These are phyloP conservation scores for Phellopilus nigrolimitatus DNA, from an alignment of 1,284 basidiomycete genomes.

Conservation along the genomic window DNA sequence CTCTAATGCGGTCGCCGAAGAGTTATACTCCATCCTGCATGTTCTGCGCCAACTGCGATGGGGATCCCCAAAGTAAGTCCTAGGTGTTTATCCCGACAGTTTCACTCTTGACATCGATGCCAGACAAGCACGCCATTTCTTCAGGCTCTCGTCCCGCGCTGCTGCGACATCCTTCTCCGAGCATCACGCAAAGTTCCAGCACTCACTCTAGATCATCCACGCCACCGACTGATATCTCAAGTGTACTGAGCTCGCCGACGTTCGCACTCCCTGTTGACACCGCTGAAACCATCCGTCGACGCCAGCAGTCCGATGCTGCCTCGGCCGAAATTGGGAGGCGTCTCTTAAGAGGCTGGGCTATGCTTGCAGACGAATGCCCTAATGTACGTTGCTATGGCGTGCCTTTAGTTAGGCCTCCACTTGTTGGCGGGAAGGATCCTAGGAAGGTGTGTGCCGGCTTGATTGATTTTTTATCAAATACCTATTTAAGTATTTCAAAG, in stretches of 20 bases:
- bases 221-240: conserved; percentile 68
- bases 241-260: conserved; percentile 50
- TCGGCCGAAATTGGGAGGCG: conserved; percentile 72
- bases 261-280: conserved; percentile 59
- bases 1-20: conserved; percentile 63
- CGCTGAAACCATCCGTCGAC: conserved; percentile 56
- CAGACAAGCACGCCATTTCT: neutral
- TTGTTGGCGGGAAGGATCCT: conserved; percentile 53
- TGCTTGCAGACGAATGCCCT: conserved; percentile 79
- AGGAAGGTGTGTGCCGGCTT: conserved; percentile 45
- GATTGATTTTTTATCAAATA: neutral
- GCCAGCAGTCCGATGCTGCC: conserved; percentile 75
- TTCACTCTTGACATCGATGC: neutral
- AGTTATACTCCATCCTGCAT: conserved; percentile 40
- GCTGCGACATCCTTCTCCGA: conserved; percentile 36
- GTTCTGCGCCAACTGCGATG: conserved; percentile 63
- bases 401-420: conserved; percentile 71
- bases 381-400: conserved; percentile 62
- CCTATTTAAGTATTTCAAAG: conserved; percentile 32
- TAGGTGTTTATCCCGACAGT: neutral
- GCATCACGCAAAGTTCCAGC: conserved; percentile 36
- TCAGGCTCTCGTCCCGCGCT: conserved; percentile 23
- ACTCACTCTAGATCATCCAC: conserved; percentile 63
- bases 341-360: conserved; percentile 72
- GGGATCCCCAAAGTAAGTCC: conserved; percentile 31